phyloP scores from a whole-genome alignment of 192 early-diverging fungal genomes.

The Linnemannia elongata region DNA sequence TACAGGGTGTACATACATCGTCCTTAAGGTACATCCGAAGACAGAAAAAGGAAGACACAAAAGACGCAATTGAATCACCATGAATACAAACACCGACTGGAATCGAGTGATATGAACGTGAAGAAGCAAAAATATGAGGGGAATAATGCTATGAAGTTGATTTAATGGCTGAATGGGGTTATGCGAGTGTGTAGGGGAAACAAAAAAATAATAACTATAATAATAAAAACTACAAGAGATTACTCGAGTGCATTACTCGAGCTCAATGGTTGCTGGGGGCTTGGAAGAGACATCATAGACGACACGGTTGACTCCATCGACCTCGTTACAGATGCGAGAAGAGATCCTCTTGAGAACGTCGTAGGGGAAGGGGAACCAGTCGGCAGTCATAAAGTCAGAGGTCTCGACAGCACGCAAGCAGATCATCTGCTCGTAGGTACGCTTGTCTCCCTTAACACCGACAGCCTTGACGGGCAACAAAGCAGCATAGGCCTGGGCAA shows the following conservation, averaged over 20 bases:
- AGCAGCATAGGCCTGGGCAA: constrained; percentile 98
- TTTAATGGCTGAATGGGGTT: neutral
- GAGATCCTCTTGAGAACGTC: constrained; percentile 92
- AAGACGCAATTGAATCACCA: neutral
- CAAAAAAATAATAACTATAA: neutral
- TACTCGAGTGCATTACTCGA: constrained; percentile 76
- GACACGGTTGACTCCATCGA: constrained; percentile 97
- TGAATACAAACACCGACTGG: neutral
- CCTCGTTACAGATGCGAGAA: constrained; percentile 98
- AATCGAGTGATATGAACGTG: neutral
- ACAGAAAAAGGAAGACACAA: neutral
- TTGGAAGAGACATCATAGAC: constrained; percentile 98
- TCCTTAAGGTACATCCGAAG: neutral
- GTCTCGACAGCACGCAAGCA: constrained; percentile 96
- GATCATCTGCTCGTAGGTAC: constrained; percentile 99
- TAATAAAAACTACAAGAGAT: neutral
- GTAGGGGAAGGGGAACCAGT: constrained; percentile 92
- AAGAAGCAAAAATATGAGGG: neutral
- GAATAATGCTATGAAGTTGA: neutral
- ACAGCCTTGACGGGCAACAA: constrained; percentile 95
- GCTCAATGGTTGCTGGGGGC: constrained; percentile 99
- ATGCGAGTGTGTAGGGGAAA: neutral
- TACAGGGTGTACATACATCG: neutral
- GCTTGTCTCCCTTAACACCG: constrained; percentile 99
- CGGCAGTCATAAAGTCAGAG: constrained; percentile 99